Evolutionary conservation across 345 rosid genomes (phyloP).

Genomic region (Zanthoxylum bungeanum): DNA sequence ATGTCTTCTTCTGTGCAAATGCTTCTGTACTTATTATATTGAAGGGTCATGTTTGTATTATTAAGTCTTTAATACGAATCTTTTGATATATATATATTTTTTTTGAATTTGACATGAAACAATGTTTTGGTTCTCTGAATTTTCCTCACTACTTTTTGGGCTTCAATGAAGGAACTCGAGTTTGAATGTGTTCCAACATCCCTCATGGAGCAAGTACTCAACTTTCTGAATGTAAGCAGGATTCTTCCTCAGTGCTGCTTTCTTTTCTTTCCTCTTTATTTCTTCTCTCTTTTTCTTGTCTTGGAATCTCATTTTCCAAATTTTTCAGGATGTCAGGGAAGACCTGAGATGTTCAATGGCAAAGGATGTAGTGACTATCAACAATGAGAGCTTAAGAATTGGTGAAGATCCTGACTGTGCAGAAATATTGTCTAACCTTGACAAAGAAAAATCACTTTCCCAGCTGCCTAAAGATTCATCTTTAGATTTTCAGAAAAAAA

Average conservation of each 20-base stretch:
- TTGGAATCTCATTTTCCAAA: constrained; percentile 30
- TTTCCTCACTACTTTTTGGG: constrained; percentile 11
- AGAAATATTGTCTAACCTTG: constrained; percentile 20
- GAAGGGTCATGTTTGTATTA: not conserved
- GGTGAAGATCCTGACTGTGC: constrained; percentile 33
- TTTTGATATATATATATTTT: no score
- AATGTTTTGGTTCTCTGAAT: constrained; percentile 10
- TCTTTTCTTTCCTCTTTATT: not conserved
- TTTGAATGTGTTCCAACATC: constrained; percentile 95
- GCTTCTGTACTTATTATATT: not conserved
- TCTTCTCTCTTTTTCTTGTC: not conserved
- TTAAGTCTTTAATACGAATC: not conserved
- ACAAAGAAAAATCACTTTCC: constrained; percentile 25
- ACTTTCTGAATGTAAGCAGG: constrained; percentile 68
- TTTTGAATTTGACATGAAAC: no score
- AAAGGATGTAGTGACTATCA: constrained; percentile 67
- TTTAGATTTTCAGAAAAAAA: constrained; percentile 79
- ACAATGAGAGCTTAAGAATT: constrained; percentile 69
- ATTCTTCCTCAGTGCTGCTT: not conserved
- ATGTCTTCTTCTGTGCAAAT: not conserved
- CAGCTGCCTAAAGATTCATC: constrained; percentile 32
- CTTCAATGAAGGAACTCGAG: constrained; percentile 59
- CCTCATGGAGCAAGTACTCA: constrained; percentile 87
- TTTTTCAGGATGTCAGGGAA: constrained; percentile 79
- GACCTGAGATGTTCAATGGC: constrained; percentile 95